Evolutionary conservation across 257 asterid genomes (phyloP).

Genomic region (Fraxinus anomala): DNA sequence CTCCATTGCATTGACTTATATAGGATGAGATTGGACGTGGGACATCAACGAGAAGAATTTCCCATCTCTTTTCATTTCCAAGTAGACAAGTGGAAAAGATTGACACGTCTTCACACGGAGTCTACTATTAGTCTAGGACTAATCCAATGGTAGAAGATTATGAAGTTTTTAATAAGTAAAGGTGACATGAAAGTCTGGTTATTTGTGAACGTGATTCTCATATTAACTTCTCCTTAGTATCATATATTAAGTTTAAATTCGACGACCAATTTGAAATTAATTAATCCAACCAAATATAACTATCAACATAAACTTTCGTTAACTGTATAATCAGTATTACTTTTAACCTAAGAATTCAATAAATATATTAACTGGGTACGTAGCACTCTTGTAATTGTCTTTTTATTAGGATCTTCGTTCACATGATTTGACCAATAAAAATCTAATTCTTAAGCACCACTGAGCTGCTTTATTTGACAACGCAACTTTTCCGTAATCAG

Average conservation of each 20-base stretch:
- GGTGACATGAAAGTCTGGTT: no score
- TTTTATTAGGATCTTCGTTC: neutral
- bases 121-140: neutral
- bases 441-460: neutral
- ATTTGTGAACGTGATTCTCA: neutral
- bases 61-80: conserved; percentile 7
- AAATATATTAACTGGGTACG: neutral
- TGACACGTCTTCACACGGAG: conserved; percentile 37
- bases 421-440: neutral
- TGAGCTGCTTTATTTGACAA: neutral
- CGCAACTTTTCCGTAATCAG: neutral
- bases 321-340: no score
- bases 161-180: neutral
- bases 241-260: neutral
- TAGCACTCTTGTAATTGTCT: neutral
- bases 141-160: neutral
- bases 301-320: no score
- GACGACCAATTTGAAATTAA: neutral
- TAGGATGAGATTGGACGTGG: conserved; percentile 36
- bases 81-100: conserved; percentile 26
- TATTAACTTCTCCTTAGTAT: no score
- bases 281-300: no score
- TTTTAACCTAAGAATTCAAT: neutral
- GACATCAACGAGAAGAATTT: conserved; percentile 1
- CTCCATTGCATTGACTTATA: conserved; percentile 30